Evolutionary conservation across 129 eudicot genomes (phyloP).

Genomic region (Escallonia rubra): DNA sequence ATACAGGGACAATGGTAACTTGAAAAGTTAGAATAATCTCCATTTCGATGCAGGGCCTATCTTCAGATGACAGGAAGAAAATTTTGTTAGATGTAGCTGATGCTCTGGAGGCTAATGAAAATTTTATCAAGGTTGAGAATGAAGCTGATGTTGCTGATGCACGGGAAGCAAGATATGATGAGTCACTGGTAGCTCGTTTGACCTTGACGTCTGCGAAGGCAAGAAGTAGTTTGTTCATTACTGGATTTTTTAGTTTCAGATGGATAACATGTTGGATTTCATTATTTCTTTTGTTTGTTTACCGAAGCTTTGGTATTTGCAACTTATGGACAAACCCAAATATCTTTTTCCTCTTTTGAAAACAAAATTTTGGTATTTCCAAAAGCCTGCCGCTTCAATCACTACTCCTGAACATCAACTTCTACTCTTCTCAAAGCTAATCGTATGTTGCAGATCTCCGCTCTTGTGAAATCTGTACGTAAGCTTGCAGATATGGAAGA

Average conservation of each 20-base stretch:
- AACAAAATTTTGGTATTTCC: too few relatives aligned
- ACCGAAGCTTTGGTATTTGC: too few relatives aligned
- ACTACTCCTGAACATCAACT: not conserved
- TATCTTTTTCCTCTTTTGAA: too few relatives aligned
- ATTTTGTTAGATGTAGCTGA: slow-evolving; percentile 70
- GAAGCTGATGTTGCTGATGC: slow-evolving; percentile 73
- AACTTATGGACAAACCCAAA: too few relatives aligned
- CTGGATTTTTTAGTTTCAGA: not conserved
- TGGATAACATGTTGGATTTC: too few relatives aligned
- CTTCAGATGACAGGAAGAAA: slow-evolving; percentile 69
- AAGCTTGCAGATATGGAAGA: slow-evolving; percentile 84
- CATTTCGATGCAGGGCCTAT: slow-evolving; percentile 31
- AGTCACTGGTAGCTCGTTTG: slow-evolving; percentile 67
- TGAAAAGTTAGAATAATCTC: not conserved
- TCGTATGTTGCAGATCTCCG: slow-evolving; percentile 40
- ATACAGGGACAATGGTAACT: not conserved
- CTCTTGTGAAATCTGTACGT: slow-evolving; percentile 79
- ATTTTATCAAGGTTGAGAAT: slow-evolving; percentile 50
- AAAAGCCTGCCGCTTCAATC: not conserved
- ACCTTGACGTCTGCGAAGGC: slow-evolving; percentile 66
- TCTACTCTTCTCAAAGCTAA: not conserved
- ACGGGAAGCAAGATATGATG: slow-evolving; percentile 54
- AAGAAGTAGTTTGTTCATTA: slow-evolving; percentile 6
- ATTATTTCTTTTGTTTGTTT: too few relatives aligned
- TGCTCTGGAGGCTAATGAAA: slow-evolving; percentile 66